Percentiles rank a stretch among this genome's conserved stretches.
phyloP scores from a whole-genome alignment of 2,329 filamentous ascomycete genomes.

The Aureobasidium sp. region DNA sequence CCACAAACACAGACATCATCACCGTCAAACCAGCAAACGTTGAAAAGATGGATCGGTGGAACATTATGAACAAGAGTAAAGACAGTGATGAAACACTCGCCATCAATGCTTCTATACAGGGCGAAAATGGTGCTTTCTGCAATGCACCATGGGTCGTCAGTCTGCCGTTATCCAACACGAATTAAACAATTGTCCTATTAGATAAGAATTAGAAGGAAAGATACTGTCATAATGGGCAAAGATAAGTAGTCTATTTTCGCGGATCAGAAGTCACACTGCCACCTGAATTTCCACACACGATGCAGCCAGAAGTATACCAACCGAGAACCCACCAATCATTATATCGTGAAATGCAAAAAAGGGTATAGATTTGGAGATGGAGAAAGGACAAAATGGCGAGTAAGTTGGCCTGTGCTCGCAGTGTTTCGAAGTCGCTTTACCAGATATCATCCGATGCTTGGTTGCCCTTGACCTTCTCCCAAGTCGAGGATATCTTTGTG shows the following conservation, averaged over 20 bases:
- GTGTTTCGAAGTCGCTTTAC: neutral
- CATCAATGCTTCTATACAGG: slow-evolving; percentile 47
- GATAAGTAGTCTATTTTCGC: neutral
- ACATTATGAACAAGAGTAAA: neutral
- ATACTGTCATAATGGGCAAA: no score
- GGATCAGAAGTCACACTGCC: neutral
- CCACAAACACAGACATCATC: neutral
- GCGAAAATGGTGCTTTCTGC: slow-evolving; percentile 32
- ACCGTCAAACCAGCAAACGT: neutral
- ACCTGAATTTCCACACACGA: neutral
- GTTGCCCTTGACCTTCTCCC: neutral
- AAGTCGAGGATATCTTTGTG: neutral
- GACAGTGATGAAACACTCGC: slow-evolving; percentile 38
- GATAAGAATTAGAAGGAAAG: no score
- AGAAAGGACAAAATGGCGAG: neutral
- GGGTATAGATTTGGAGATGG: no score
- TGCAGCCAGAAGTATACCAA: neutral
- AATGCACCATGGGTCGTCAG: slow-evolving; percentile 46
- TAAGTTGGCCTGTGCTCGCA: neutral
- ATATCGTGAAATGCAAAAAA: neutral
- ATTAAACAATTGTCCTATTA: neutral
- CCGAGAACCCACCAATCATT: neutral
- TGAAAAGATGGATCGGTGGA: neutral
- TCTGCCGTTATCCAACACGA: slow-evolving; percentile 18
- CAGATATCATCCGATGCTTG: neutral